These are phyloP conservation scores for Trypanosoma cruzi DNA, from an alignment of 208 protist species.

Conservation along the genomic window DNA sequence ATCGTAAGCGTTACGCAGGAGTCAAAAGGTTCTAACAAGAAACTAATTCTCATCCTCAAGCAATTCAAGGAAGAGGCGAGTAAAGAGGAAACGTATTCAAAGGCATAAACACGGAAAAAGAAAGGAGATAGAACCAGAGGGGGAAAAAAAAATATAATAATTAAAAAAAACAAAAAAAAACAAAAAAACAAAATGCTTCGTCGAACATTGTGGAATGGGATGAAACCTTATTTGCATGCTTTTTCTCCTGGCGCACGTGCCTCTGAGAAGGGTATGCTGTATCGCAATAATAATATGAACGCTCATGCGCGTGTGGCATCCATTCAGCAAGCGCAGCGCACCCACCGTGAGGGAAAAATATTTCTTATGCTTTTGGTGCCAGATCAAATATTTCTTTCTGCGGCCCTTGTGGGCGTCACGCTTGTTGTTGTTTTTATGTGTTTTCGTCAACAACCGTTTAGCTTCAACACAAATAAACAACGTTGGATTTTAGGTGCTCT, in stretches of 20 bases:
- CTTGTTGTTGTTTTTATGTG: conserved; percentile 30
- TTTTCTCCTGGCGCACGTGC: conserved; percentile 77
- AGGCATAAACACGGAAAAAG: conserved; percentile 13
- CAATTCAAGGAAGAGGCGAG: too few relatives aligned
- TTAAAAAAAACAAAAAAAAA: not conserved
- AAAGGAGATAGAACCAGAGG: not conserved
- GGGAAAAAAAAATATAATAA: too few relatives aligned
- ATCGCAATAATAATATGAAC: conserved; percentile 91
- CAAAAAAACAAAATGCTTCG: conserved; percentile 71
- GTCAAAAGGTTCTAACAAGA: too few relatives aligned
- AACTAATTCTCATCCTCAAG: too few relatives aligned
- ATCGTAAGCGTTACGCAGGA: too few relatives aligned
- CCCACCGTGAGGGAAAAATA: conserved; percentile 45
- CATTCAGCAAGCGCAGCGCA: conserved; percentile 70
- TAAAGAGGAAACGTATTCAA: not conserved
- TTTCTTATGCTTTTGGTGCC: conserved; percentile 66
- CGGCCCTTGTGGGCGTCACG: conserved; percentile 15
- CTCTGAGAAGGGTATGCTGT: conserved; percentile 87
- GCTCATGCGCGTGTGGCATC: conserved; percentile 67
- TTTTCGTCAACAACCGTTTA: conserved; percentile 51
- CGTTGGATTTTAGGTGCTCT: conserved; percentile 56
- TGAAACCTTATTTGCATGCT: conserved; percentile 85
- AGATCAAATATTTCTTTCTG: conserved; percentile 66
- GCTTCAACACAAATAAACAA: conserved; percentile 52
- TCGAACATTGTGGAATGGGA: conserved; percentile 33